Base-by-base conservation (phyloP, 1,139 yeast genomes). In the Suhomyces bokatorum region DNA sequence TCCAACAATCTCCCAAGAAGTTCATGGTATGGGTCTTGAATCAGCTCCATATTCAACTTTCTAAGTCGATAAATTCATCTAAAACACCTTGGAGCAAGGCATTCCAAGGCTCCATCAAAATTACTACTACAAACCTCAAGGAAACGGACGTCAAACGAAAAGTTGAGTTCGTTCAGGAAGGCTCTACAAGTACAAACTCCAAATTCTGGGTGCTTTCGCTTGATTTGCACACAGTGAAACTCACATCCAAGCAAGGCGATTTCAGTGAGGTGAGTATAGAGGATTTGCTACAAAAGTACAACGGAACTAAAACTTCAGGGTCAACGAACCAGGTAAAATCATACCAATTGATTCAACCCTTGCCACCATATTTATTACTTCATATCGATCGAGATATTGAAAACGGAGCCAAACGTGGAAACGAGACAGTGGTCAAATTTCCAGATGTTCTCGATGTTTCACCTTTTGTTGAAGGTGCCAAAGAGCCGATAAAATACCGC, bases 361-460 rank as follows among this genome's bases (percentile, higher is more conserved):
- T 73, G 22, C 95, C 95, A 0, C 70, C 72, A 28, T 77, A 67
- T 49, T 58, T 87, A 24, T 62, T 83, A 2, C 55, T 87, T 1
- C 81, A 80, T 57, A 70, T 81, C 45, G 80, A 84, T 48, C 70
- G 93, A 45, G 57, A 55, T 9, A 70, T 80, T 47, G 53, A 62
- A 12, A 29, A 35, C 15, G 42, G 37, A 2, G 55, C 58, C 27
- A 54, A 62, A 11, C 64, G 69, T 44, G 67, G 81, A 39, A 85
- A 83, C 55, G 80, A 81, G 32, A 83, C 87, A 0, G 77, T 86
- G 27, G 87, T 87, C 3, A 81, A 77, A 40, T 85, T 80, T 56
- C 79, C 85, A 5, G 65, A 74, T 2, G 64, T 62, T 3, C 55
- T 78, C 37, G 76, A 77, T 47, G 59, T 78, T 67, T 42, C 69